Base-by-base conservation (phyloP, 352 stramenopile genomes). In the Saprolegnia diclina region DNA sequence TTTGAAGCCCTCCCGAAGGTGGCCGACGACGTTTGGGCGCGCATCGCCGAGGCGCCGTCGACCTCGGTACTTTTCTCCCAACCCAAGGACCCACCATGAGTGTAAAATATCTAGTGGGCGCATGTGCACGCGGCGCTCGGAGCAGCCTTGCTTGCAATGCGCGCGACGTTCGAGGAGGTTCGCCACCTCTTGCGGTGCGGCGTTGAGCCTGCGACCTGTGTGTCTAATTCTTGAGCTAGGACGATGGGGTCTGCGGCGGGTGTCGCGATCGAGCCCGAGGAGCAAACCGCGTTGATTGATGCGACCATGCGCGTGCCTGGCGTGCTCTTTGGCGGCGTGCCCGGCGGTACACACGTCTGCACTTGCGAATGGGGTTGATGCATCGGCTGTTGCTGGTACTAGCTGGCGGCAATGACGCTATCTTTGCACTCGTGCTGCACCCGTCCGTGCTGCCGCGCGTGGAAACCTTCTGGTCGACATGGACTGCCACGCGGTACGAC, bases 331-430 rank as follows among this genome's bases (percentile, higher is more conserved):
- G 91, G 89, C 54, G 92, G 96, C 42, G 94, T 99, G 13, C 96
- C 96, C 65, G 96, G 96, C 57, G 85, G 85, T 94, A 74, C 3
- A 54, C 9, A 5, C 10, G 64, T n/a, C 18, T 2, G 24, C 35
- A 55, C 9, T 32, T 16, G 38, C 7, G 54, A 16, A 1, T 59
- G 14, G 19, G 42, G 16, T 29, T 53, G 18, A 46, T 26, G 16
- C 42, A 14, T 29, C 62, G 22, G 0, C n/a, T 42, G 55, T 57
- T 1, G 0, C n/a, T 42, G 55, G 59, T 1, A 64, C 4, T 37
- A 94, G 96, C 96, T 42, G 96, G 96, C 71, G 96, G 96, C 38
- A 97, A 97, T 69, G 96, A 99, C 75, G 96, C 96, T 0, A 85
- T 99, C 61, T 98, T 97, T 75, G 96, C 94, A 29, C 61, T 97